Percentiles rank a stretch among this genome's conserved stretches.
These are phyloP conservation scores for Candida broadrunensis DNA, from an alignment of 805 yeast genomes.

Conservation along the genomic window DNA sequence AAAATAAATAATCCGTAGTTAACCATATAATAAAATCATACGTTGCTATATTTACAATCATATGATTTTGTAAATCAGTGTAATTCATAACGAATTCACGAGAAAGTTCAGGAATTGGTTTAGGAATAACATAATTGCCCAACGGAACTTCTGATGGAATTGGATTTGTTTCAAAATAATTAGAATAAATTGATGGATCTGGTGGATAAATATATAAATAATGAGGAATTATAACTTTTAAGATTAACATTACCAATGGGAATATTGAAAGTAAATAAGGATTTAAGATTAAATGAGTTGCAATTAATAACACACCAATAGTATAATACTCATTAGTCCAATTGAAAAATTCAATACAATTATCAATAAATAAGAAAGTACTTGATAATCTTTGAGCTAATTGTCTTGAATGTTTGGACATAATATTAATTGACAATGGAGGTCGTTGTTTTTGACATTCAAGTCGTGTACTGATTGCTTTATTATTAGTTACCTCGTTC, in stretches of 20 bases:
- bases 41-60: slow-evolving; percentile 58
- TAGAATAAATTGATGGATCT: slow-evolving; percentile 31
- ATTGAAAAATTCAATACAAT: slow-evolving; percentile 48
- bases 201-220: slow-evolving; percentile 64
- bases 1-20: slow-evolving; percentile 58
- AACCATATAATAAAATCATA: slow-evolving; percentile 57
- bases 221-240: slow-evolving; percentile 64
- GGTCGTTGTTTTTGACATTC: slow-evolving; percentile 64
- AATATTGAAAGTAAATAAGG: slow-evolving; percentile 55
- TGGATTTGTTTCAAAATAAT: slow-evolving; percentile 23
- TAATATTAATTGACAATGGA: slow-evolving; percentile 61
- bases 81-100: slow-evolving; percentile 74
- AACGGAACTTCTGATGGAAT: slow-evolving; percentile 49
- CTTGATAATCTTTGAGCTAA: slow-evolving; percentile 60
- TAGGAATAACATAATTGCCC: slow-evolving; percentile 48
- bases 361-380: slow-evolving; percentile 62
- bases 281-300: slow-evolving; percentile 53
- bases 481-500: slow-evolving; percentile 42
- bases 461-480: slow-evolving; percentile 49
- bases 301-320: slow-evolving; percentile 49
- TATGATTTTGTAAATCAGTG: slow-evolving; percentile 81
- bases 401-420: slow-evolving; percentile 65
- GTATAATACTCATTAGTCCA: slow-evolving; percentile 70
- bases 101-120: slow-evolving; percentile 75
- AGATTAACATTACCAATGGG: slow-evolving; percentile 54